Evolutionary conservation across 225 moss, liverwort and hornwort species (phyloP), one percentile per base, ranked within the genome.

Genomic region (Pseudoscleropodium purum): DNA sequence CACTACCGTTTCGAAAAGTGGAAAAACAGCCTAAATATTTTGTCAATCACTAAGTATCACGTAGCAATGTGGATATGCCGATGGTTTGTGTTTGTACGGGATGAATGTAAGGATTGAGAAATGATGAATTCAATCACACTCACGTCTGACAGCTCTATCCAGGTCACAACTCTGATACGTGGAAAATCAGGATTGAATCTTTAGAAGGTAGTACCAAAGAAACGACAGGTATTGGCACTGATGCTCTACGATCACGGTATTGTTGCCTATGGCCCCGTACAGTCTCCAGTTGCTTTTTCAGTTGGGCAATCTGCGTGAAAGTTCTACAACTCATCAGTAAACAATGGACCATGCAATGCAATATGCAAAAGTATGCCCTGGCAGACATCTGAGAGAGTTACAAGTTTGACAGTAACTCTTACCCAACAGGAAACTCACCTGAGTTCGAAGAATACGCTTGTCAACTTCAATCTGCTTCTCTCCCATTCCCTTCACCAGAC

Each of bases 401-500:
- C 37, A 47, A 70, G 20, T 68, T 81, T 84, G 70, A 81, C 76
- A 75, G 47, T n/a, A 80, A 81, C 60, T 85, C 74, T 64, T 57
- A n/a, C 68, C 82, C 47, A 85, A 61, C 49, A 79, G 75, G 57
- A 89, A 73, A 84, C 87, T 49, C 72, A 97, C 99, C 87, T 95
- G 95, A 81, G 96, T 94, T 79, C 99, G 96, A 72, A 99, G 93
- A 90, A 99, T 97, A 73, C 99, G 97, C 89, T 99, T 99, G 84
- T 99, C 99, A 75, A 99, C 95, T 93, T 99, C 99, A 91, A 97
- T 99, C 92, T 99, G 99, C 93, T 99, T 99, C 91, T 99, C 99
- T 91, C 99, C 99, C 99, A 99, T 99, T 92, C 99, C 99, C 93
- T 99, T 99, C 6, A 99, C 99, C 89, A 99, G 79, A 92, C 99